Percentiles rank a stretch among this genome's conserved stretches.
phyloP scores from a whole-genome alignment of 768 basidiomycete species.

The Boletus rubroflammeus region DNA sequence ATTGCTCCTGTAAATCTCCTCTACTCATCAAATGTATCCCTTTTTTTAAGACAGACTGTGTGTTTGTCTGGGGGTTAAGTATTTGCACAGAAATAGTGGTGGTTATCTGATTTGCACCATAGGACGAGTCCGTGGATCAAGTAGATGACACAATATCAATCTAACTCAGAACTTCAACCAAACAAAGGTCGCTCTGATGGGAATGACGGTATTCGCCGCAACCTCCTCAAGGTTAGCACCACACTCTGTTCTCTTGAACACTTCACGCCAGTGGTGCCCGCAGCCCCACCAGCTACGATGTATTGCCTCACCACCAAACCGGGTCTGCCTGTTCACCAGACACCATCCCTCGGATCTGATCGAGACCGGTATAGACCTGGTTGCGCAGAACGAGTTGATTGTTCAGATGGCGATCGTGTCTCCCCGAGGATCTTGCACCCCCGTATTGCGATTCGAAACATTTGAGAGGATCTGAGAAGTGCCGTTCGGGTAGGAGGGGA shows the following conservation, averaged over 20 bases:
- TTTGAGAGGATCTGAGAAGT: slow-evolving; percentile 49
- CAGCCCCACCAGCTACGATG: slow-evolving; percentile 52
- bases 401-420: slow-evolving; percentile 60
- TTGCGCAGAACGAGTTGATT: slow-evolving; percentile 39
- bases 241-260: slow-evolving; percentile 52
- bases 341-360: slow-evolving; percentile 66
- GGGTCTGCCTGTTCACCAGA: slow-evolving; percentile 42
- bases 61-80: no score
- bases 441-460: slow-evolving; percentile 59
- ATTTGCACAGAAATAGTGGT: no score
- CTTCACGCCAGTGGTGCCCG: slow-evolving; percentile 53
- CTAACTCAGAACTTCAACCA: slow-evolving; percentile 25
- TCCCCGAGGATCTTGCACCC: slow-evolving; percentile 47
- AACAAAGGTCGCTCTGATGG: slow-evolving; percentile 50
- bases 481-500: slow-evolving; percentile 44
- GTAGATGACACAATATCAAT: background rate
- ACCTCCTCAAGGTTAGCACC: slow-evolving; percentile 53
- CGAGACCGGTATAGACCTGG: slow-evolving; percentile 60
- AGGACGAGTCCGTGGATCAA: background rate
- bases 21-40: no score
- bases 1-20: no score
- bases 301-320: slow-evolving; percentile 45
- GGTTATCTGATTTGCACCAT: no score
- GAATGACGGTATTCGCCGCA: slow-evolving; percentile 50
- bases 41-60: no score